phyloP scores from a whole-genome alignment of 164 flowering plant species.

The Vitis rupestris region DNA sequence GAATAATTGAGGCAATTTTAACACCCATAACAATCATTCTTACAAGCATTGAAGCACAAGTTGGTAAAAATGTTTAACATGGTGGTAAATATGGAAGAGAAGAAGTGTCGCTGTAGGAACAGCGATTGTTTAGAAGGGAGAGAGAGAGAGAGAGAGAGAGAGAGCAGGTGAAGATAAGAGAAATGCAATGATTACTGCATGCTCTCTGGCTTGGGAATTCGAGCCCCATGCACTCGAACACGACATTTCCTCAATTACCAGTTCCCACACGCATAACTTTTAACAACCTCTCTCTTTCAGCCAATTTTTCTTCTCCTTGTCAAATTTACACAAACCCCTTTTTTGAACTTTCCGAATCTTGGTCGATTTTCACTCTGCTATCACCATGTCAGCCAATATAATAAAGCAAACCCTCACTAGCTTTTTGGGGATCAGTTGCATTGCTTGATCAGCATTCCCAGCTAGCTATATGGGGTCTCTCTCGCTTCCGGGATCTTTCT shows the following conservation, averaged over 20 bases:
- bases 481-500: too few species aligned
- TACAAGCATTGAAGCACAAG: too few species aligned
- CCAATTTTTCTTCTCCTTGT: too few species aligned
- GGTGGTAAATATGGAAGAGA: constrained; percentile 1
- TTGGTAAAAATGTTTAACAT: too few species aligned
- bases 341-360: constrained; percentile 20
- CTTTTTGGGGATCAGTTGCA: background rate
- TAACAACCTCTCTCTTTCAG: background rate
- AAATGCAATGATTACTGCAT: constrained; percentile 16
- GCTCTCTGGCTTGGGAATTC: constrained; percentile 4
- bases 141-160: constrained; percentile 3
- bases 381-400: too few species aligned
- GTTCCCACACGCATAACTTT: constrained; percentile 5
- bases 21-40: too few species aligned
- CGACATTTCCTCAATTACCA: constrained; percentile 19
- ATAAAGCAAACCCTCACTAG: background rate
- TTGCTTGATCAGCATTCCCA: too few species aligned
- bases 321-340: background rate
- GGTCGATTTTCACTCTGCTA: constrained; percentile 9
- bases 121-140: constrained; percentile 3
- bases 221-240: constrained; percentile 28
- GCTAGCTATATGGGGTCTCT: too few species aligned
- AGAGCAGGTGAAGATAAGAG: constrained; percentile 20
- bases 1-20: too few species aligned
- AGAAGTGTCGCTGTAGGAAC: constrained; percentile 12